Base-by-base conservation (phyloP, 257 asterid genomes). In the Solanum infundibuliforme region DNA sequence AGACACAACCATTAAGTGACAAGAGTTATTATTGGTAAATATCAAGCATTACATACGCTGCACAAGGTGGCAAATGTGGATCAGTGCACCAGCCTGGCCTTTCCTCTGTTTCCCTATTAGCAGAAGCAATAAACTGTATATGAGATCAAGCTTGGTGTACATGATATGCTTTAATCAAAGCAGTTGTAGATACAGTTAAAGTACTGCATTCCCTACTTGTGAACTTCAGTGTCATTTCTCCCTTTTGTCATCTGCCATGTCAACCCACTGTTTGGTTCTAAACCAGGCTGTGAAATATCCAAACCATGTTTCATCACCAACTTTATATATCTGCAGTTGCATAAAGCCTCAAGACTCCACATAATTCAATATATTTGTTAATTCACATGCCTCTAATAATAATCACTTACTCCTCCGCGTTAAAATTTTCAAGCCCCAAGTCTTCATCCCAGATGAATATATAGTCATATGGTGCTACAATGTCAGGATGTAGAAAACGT, bases 41-140 rank as follows among this genome's bases (percentile, higher is more conserved):
- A 86, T 83, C 29, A 82, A 34, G 20, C 32, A 43, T 35, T 5
- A 87, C 97, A 48, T 95, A 95, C 99, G 98, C 99, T 87, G 99
- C 99, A 92, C 99, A 97, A 23, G 99, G 99, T 79, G 99, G 98
- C 92, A 95, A 86, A 86, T 92, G 98, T 84, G 98, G 98, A 91
- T 95, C 96, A 12, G 88, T 8, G 88, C 99, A 97, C 98, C 98
- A 97, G 60, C 98, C 98, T 1, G 96, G 94, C 83, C 95, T 94
- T 92, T 95, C 99, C 92, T 93, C 95, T 12, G 98, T 93, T 75
- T 91, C 96, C 94, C 98, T 95, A 88, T 52, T 41, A 86, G 88
- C 87, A 81, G 86, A 66, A 35, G 65, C 85, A 75, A 65, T 48
- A 21, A 88, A 46, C 4, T 83, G 87, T 88, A 25, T 87, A 76